A percentile compares a stretch with the other conserved stretches of the same genome.
Evolutionary conservation across 1,284 basidiomycete genomes (phyloP).

Genomic region (Ceratobasidium theobromae): DNA sequence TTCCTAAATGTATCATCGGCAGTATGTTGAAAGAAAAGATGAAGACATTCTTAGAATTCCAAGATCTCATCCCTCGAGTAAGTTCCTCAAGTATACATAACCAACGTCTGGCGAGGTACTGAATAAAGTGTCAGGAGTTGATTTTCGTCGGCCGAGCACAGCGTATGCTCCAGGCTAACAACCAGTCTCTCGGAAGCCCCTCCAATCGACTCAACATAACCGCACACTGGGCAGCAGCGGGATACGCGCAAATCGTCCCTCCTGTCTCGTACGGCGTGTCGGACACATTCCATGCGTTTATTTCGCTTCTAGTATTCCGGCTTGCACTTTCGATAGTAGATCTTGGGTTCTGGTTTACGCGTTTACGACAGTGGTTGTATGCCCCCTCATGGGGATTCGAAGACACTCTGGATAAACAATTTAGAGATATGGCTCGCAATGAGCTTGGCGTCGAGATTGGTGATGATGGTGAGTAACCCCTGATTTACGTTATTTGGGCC

Average conservation of each 20-base stretch:
- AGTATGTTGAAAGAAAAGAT: conserved; percentile 49
- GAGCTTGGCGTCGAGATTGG: conserved; percentile 52
- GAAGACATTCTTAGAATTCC: conserved; percentile 51
- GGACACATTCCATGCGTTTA: conserved; percentile 6
- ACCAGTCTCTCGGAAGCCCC: conserved; percentile 48
- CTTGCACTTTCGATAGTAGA: conserved; percentile 48
- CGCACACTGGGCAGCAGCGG: conserved; percentile 39
- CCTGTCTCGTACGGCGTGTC: conserved; percentile 1
- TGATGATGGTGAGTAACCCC: conserved; percentile 39
- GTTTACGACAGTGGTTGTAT: conserved; percentile 40
- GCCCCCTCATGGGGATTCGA: conserved; percentile 41
- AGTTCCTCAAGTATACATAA: not conserved
- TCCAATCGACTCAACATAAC: conserved; percentile 52
- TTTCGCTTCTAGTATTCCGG: conserved; percentile 42
- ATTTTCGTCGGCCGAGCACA: conserved; percentile 51
- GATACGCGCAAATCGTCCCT: conserved; percentile 3
- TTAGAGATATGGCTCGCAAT: conserved; percentile 48
- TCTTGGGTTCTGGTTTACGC: conserved; percentile 45
- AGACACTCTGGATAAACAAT: conserved; percentile 44
- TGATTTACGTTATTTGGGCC: conserved; percentile 19
- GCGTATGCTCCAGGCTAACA: conserved; percentile 51
- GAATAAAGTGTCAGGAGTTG: conserved; percentile 42
- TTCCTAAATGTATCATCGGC: conserved; percentile 37
- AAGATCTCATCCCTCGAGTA: conserved; percentile 47
- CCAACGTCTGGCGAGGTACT: not conserved